Conservation (phyloP, 305 asterid genomes). For the Withania somnifera region DNA sequence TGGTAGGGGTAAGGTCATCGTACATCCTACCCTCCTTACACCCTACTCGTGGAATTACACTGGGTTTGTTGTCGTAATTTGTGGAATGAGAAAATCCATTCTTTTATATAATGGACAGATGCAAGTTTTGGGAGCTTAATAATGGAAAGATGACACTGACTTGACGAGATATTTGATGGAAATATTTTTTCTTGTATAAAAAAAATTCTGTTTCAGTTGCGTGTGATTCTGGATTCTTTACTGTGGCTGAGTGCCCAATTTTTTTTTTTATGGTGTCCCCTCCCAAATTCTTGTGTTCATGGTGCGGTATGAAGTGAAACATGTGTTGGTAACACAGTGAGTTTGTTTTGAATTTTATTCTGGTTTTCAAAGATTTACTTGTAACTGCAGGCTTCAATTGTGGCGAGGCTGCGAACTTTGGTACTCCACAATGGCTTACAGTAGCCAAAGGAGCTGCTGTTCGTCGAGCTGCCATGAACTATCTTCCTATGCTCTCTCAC, state of each 20-base stretch:
- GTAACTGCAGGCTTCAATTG: constrained; percentile 68
- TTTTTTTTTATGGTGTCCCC: background rate
- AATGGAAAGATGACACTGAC: background rate
- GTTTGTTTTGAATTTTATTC: background rate
- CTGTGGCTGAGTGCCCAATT: background rate
- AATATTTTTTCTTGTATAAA: background rate
- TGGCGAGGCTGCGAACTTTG: constrained; percentile 99
- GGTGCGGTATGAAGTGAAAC: background rate
- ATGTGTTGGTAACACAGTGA: background rate
- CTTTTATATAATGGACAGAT: background rate
- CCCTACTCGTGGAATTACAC: background rate
- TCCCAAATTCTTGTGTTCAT: background rate
- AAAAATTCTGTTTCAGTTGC: background rate
- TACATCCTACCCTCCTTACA: no score
- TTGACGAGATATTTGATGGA: background rate
- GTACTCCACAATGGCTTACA: constrained; percentile 88
- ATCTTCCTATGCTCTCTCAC: constrained; percentile 98
- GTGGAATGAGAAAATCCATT: background rate
- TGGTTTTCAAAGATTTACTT: background rate
- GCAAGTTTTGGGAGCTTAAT: background rate
- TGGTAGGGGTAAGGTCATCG: background rate
- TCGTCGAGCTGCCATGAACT: constrained; percentile 96
- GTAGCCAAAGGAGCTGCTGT: constrained; percentile 98
- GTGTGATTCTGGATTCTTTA: background rate
- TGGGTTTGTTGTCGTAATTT: background rate